Conservation (phyloP, 192 early-diverging fungal species). For the Backusella sp. region DNA sequence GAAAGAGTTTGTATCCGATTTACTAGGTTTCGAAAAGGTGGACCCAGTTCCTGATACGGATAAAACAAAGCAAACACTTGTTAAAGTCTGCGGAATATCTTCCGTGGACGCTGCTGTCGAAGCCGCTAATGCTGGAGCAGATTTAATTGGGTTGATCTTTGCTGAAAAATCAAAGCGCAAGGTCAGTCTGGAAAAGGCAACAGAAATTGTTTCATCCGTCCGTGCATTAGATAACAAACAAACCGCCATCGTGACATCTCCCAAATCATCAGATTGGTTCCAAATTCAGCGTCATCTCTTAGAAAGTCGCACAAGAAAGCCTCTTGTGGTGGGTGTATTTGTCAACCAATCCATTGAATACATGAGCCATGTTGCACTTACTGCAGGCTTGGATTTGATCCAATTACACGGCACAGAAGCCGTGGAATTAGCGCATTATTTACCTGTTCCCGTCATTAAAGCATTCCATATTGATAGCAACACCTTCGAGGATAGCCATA, state of each 20-base stretch:
- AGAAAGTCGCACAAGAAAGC: slow-evolving; percentile 50
- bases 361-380: slow-evolving; percentile 62
- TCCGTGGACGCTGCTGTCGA: slow-evolving; percentile 77
- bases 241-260: not conserved
- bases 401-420: slow-evolving; percentile 92
- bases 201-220: slow-evolving; percentile 73
- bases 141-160: slow-evolving; percentile 96
- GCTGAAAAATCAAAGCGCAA: slow-evolving; percentile 75
- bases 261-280: slow-evolving; percentile 48
- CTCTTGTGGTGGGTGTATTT: slow-evolving; percentile 94
- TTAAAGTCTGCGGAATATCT: slow-evolving; percentile 94
- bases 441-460: slow-evolving; percentile 87
- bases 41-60: not conserved
- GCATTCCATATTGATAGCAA: slow-evolving; percentile 79
- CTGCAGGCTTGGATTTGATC: slow-evolving; percentile 81
- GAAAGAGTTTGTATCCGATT: slow-evolving; percentile 67
- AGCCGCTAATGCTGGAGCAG: slow-evolving; percentile 76
- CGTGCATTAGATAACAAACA: slow-evolving; percentile 32
- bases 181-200: slow-evolving; percentile 63
- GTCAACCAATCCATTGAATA: slow-evolving; percentile 77
- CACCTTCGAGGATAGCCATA: slow-evolving; percentile 32
- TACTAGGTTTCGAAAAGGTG: slow-evolving; percentile 47
- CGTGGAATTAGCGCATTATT: slow-evolving; percentile 57
- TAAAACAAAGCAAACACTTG: slow-evolving; percentile 38
- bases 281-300: slow-evolving; percentile 42